A percentile compares a stretch with the other conserved stretches of the same genome.
phyloP scores from a whole-genome alignment of 768 basidiomycete genomes.

The Amyloporia xantha region DNA sequence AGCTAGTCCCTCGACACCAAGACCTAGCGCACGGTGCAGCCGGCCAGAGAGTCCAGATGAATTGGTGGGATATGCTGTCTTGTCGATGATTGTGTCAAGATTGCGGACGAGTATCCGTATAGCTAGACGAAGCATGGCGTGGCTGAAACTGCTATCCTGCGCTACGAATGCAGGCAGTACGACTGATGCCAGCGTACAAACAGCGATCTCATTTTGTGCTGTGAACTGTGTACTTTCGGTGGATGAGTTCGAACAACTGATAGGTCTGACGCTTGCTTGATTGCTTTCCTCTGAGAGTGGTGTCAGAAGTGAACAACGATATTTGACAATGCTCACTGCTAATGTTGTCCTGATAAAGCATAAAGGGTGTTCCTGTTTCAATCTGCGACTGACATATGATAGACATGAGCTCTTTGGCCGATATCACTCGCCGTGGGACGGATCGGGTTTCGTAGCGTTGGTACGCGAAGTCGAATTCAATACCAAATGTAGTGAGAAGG shows the following conservation, averaged over 20 bases:
- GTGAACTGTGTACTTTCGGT: conserved; percentile 99
- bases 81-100: conserved; percentile 89
- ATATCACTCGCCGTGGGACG: conserved; percentile 75
- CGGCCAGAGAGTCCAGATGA: conserved; percentile 91
- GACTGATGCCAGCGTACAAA: conserved; percentile 97
- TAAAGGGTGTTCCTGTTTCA: conserved; percentile 98
- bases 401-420: conserved; percentile 98
- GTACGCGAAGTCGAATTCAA: conserved; percentile 83
- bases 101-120: conserved; percentile 89
- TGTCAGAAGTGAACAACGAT: too few relatives aligned
- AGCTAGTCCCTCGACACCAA: conserved; percentile 97
- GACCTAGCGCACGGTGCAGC: conserved; percentile 94
- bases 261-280: conserved; percentile 98
- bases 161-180: conserved; percentile 91
- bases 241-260: conserved; percentile 98
- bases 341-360: conserved; percentile 95
- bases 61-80: conserved; percentile 91
- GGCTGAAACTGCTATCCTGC: conserved; percentile 80
- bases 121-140: conserved; percentile 93
- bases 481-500: conserved; percentile 81
- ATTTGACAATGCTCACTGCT: conserved; percentile 76
- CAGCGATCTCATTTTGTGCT: conserved; percentile 93
- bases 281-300: too few relatives aligned
- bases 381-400: conserved; percentile 95
- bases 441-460: conserved; percentile 88